Evolutionary conservation across 1,284 basidiomycete species (phyloP).

Genomic region (Phellinidium pouzarii): DNA sequence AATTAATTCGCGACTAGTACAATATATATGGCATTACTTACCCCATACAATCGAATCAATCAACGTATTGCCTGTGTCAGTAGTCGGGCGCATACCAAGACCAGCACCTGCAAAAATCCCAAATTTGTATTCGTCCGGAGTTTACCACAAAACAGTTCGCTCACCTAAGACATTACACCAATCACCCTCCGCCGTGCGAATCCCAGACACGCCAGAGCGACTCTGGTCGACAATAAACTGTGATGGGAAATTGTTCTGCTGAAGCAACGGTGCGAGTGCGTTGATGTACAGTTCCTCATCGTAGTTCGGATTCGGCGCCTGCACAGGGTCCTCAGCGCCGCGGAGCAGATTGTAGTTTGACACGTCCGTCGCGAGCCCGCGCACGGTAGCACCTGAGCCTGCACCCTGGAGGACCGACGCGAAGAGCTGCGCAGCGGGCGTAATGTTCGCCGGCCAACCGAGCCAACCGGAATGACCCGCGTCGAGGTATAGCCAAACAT

Average conservation of each 20-base stretch:
- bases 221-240: conserved; percentile 23
- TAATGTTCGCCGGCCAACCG: conserved; percentile 22
- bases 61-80: conserved; percentile 19
- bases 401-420: conserved; percentile 19
- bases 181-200: conserved; percentile 21
- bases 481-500: conserved; percentile 23
- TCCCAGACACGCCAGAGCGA: conserved; percentile 19
- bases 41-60: conserved; percentile 21
- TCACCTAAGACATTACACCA: conserved; percentile 22
- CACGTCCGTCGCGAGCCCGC: conserved; percentile 18
- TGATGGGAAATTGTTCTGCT: conserved; percentile 19
- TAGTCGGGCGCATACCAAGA: conserved; percentile 19
- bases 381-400: conserved; percentile 16
- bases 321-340: conserved; percentile 20
- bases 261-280: conserved; percentile 20
- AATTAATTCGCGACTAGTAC: background rate
- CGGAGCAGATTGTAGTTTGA: conserved; percentile 22
- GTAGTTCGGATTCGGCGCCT: conserved; percentile 22
- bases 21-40: background rate
- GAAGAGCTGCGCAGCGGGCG: conserved; percentile 21
- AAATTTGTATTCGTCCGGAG: background rate
- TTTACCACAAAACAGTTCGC: background rate
- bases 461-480: conserved; percentile 23
- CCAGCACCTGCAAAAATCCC: conserved; percentile 17
- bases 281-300: conserved; percentile 23